phyloP scores from a whole-genome alignment of 441 rosid species.

The Jatropha podagrica region DNA sequence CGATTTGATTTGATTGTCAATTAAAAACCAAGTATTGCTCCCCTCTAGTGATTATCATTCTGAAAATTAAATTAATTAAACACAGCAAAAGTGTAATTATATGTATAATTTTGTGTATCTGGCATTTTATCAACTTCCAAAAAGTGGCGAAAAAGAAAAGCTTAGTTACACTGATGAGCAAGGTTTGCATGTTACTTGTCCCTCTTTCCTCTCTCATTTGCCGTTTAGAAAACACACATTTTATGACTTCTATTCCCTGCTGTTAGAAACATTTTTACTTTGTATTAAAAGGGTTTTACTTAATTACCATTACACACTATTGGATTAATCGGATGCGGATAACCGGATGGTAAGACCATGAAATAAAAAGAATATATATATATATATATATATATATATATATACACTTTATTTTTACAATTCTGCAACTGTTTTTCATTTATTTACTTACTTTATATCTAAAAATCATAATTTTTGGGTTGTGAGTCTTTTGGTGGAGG shows the following conservation, averaged over 20 bases:
- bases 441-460: conserved; percentile 16
- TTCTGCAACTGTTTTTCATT: conserved; percentile 18
- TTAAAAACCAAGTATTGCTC: too few species aligned
- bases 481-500: conserved; percentile 63
- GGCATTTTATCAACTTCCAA: conserved; percentile 13
- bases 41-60: too few species aligned
- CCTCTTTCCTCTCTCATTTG: conserved; percentile 31
- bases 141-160: conserved; percentile 32
- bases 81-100: not conserved
- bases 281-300: not conserved
- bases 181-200: conserved; percentile 52
- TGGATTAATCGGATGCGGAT: too few species aligned
- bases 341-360: too few species aligned
- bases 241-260: not conserved
- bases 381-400: not conserved
- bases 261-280: not conserved
- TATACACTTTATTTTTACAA: not conserved
- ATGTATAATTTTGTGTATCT: not conserved
- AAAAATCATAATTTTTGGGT: conserved; percentile 51
- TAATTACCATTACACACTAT: too few species aligned
- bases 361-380: not conserved
- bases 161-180: conserved; percentile 34
- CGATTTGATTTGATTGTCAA: too few species aligned
- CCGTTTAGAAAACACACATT: conserved; percentile 18
- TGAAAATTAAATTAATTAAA: too few species aligned